Base-by-base conservation (phyloP, 2,329 filamentous ascomycete species). In the Ascochyta clinopodiicola region DNA sequence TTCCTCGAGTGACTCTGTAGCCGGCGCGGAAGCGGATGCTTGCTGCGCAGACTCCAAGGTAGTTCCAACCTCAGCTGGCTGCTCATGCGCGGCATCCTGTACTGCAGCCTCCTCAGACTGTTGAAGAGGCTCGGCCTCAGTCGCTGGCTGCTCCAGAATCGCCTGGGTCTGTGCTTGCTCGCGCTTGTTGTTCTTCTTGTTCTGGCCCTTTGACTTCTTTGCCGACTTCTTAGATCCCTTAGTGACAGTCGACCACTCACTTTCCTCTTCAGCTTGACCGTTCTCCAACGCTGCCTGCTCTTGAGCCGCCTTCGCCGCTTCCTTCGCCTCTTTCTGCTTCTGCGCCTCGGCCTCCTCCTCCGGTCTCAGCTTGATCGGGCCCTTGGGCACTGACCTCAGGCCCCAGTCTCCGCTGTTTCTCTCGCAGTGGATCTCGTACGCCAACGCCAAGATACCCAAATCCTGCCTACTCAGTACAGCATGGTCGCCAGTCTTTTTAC, bases 391-490 rank as follows among this genome's bases (percentile, higher is more conserved):
- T 54, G 84, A 90, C 59, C 93, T 83, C 74, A 97, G 70, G 56
- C 93, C 85, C 89, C 91, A 96, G 72, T 96, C 88, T 2, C 93
- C 93, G n/a, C 88, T 86, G 72, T 96, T 96, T 55, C 88, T 82
- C 79, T 98, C 93, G 68, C 91, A 90, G 68, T 98, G 94, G n/a
- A 98, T 74, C 74, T 99, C 95, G 74, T 98, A 98, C 1, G 92
- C 90, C 51, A 99, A 80, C 8, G 94, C 95, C 69, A 98, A 80
- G 36, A 99, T 84, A 64, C 96, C 90, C 57, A 98, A 80, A 86
- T 99, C 95, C 1, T 92, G 90, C 71, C 84, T 87, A 77, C 93
- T 97, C 55, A 99, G 80, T 0, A 97, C 94, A 10, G 89, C 86
- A 59, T 93, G 82, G 75, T 99, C 95, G 51, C 95, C 95, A 0